Base-by-base conservation (phyloP, 2,329 filamentous ascomycete genomes). In the Tolypocladium sp. region DNA sequence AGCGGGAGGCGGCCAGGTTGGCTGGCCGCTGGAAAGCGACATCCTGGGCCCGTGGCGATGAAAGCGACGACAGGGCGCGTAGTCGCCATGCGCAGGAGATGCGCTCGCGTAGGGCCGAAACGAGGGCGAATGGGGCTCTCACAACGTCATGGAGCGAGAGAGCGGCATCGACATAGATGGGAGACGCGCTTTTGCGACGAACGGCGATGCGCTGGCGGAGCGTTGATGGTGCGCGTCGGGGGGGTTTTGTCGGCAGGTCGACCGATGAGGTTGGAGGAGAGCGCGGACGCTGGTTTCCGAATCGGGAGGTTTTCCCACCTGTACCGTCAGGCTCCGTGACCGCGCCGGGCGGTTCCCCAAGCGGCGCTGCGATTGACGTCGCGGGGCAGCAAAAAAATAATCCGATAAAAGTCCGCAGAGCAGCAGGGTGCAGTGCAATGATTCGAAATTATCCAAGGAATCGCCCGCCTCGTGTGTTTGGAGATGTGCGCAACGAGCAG, bases 1-100 rank as follows among this genome's bases (percentile, higher is more conserved):
- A 63, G 80, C 79, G 67, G 84, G 81, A 67, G 84, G 79, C 63
- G 81, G 81, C 87, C 87, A 89, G 79, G 76, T 71, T 66, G 82
- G 77, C 77, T 87, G 84, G 76, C 84, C 81, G 76, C 86, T 86
- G 75, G 81, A 77, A 76, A 86, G 78, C 73, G 86, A 86, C 85
- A 88, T 88, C 73, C 76, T 82, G 74, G 73, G 73, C 74, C 75
- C 74, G 70, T 72, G 71, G 73, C 75, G 78, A 75, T 79, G 78
- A 72, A 73, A 74, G 74, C 74, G 74, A 76, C 72, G 68, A 71
- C 72, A 66, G 71, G 75, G 72, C 74, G 62, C 75, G 72, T 70
- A 75, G 79, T 74, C 80, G 80, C 81, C 81, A 84, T 83, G 79
- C 80, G 81, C 77, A 68, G 68, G 65, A 71, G 74, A 73, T 75